Percentiles rank a stretch among this genome's conserved stretches.
Evolutionary conservation across 805 yeast species (phyloP).

Genomic region (Teunomyces atbi): DNA sequence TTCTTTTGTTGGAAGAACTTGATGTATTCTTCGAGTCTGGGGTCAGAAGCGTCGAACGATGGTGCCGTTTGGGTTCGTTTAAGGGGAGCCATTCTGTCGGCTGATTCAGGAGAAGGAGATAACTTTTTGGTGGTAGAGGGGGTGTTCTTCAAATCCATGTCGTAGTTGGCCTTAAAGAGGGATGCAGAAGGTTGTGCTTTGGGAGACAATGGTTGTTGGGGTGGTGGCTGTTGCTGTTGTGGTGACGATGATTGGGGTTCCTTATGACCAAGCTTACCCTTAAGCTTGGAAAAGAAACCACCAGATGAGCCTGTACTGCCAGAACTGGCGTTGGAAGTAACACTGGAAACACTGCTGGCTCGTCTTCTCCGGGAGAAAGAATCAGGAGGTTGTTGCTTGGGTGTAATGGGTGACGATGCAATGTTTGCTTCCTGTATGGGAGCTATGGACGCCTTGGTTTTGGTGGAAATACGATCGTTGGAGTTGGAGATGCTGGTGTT

Average conservation of each 20-base stretch:
- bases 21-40: slow-evolving; percentile 36
- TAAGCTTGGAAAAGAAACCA: slow-evolving; percentile 37
- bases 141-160: slow-evolving; percentile 9
- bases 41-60: slow-evolving; percentile 18
- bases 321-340: slow-evolving; percentile 14
- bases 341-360: slow-evolving; percentile 17
- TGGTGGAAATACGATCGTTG: slow-evolving; percentile 26
- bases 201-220: slow-evolving; percentile 4
- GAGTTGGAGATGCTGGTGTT: slow-evolving; percentile 30
- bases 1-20: slow-evolving; percentile 30
- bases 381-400: neutral
- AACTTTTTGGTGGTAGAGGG: neutral
- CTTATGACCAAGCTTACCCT: slow-evolving; percentile 21
- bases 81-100: slow-evolving; percentile 4
- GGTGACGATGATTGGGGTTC: slow-evolving; percentile 4
- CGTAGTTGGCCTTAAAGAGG: slow-evolving; percentile 19
- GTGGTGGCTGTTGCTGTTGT: neutral
- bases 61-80: slow-evolving; percentile 14
- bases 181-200: neutral
- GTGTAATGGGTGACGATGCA: slow-evolving; percentile 7
- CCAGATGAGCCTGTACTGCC: slow-evolving; percentile 13
- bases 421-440: slow-evolving; percentile 22
- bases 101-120: neutral
- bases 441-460: slow-evolving; percentile 34
- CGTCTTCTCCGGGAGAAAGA: slow-evolving; percentile 16